Evolutionary conservation across 164 flowering plant genomes (phyloP).

Genomic region (Umbilicus rupestris): DNA sequence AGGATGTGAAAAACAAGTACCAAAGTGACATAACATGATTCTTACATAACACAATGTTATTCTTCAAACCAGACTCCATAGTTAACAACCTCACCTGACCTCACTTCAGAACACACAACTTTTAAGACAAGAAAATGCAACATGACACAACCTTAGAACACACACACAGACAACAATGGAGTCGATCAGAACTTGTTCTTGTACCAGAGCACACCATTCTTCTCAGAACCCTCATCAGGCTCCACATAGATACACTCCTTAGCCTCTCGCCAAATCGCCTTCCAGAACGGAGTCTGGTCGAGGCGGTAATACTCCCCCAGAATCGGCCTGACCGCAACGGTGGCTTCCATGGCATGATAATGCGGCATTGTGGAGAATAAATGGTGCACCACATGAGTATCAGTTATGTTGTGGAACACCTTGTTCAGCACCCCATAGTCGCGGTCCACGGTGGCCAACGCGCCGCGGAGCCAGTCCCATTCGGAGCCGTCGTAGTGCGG

Average conservation of each 20-base stretch:
- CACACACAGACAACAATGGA: too few species aligned
- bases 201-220: conserved; percentile 2
- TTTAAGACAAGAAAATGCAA: too few species aligned
- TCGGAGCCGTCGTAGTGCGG: background rate
- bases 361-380: conserved; percentile 1
- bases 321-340: background rate
- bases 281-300: background rate
- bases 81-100: too few species aligned
- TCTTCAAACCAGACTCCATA: too few species aligned
- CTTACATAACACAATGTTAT: too few species aligned
- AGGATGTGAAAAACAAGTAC: too few species aligned
- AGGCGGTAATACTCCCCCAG: background rate
- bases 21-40: too few species aligned
- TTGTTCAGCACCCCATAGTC: background rate
- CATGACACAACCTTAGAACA: too few species aligned
- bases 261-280: background rate
- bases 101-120: too few species aligned
- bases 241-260: conserved; percentile 2
- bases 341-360: background rate
- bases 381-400: conserved; percentile 1
- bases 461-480: background rate
- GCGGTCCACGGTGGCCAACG: background rate
- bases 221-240: background rate
- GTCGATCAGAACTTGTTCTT: conserved; percentile 1
- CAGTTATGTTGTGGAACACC: background rate